Conservation (phyloP, 2,329 filamentous ascomycete genomes). For the Diaporthe destruens region DNA sequence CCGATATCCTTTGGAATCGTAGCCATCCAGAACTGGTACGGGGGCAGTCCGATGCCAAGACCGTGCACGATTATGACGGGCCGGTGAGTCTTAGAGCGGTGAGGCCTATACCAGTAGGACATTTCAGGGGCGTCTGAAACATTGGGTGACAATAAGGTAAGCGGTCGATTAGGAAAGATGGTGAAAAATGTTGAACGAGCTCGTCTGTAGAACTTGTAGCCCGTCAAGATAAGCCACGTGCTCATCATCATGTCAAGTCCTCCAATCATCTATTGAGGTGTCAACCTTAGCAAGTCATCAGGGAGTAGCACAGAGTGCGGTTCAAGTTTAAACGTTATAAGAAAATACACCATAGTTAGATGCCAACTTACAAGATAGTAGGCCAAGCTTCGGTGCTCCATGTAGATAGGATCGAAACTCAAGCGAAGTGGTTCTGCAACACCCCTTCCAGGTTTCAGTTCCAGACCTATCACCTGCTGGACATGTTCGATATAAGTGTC, state of each 20-base stretch:
- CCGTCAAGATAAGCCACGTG: background rate
- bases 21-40: conserved; percentile 1
- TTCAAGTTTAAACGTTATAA: background rate
- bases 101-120: conserved; percentile 1
- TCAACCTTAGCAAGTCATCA: background rate
- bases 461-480: background rate
- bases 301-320: background rate
- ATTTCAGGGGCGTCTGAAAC: conserved; percentile 1
- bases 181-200: background rate
- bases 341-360: background rate
- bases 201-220: conserved; percentile 11
- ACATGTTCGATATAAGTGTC: background rate
- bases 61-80: background rate
- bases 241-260: conserved; percentile 7
- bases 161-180: background rate
- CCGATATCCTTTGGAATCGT: conserved; percentile 1
- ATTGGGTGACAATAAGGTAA: background rate
- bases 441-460: conserved; percentile 2
- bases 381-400: conserved; percentile 8
- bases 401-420: conserved; percentile 13
- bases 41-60: background rate
- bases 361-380: conserved; percentile 1
- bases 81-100: background rate
- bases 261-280: background rate
- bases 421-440: background rate